Conservation (phyloP, 495 filamentous ascomycete genomes). For the Neurospora cerealis region DNA sequence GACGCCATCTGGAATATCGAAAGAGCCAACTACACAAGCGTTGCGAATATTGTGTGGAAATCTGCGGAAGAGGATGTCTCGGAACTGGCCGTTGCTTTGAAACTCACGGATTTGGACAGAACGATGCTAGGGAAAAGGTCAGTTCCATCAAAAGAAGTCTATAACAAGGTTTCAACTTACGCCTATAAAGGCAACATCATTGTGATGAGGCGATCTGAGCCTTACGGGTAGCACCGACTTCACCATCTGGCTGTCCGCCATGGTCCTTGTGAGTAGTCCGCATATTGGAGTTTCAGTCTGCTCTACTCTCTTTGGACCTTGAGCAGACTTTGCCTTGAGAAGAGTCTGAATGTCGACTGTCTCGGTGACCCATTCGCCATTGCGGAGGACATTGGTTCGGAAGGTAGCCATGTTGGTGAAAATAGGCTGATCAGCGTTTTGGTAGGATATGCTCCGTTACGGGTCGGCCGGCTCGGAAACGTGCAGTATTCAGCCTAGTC, state of each 20-base stretch:
- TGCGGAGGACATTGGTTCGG: constrained; percentile 43
- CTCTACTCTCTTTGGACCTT: constrained; percentile 11
- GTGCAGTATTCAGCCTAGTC: neutral
- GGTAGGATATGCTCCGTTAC: neutral
- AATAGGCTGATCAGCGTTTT: neutral
- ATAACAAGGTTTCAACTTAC: constrained; percentile 34
- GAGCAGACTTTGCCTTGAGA: constrained; percentile 22
- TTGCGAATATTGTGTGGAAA: constrained; percentile 40
- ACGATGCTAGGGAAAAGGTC: constrained; percentile 39
- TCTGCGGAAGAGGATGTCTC: constrained; percentile 42
- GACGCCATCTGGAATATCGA: constrained; percentile 12
- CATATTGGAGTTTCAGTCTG: constrained; percentile 35
- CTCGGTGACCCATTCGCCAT: constrained; percentile 51
- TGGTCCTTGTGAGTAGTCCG: constrained; percentile 67
- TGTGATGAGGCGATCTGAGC: constrained; percentile 54
- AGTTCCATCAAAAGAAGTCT: constrained; percentile 7
- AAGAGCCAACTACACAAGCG: constrained; percentile 48
- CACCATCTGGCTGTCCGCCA: constrained; percentile 64
- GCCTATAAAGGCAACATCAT: constrained; percentile 87
- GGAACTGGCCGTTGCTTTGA: constrained; percentile 50
- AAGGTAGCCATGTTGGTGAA: constrained; percentile 23
- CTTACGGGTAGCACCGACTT: constrained; percentile 74
- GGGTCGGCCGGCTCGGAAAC: neutral
- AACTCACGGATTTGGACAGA: constrained; percentile 64
- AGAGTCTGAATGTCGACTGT: constrained; percentile 34